Base-by-base conservation (phyloP, 805 yeast species). In the Zygosaccharomyces kombuchaensis region DNA sequence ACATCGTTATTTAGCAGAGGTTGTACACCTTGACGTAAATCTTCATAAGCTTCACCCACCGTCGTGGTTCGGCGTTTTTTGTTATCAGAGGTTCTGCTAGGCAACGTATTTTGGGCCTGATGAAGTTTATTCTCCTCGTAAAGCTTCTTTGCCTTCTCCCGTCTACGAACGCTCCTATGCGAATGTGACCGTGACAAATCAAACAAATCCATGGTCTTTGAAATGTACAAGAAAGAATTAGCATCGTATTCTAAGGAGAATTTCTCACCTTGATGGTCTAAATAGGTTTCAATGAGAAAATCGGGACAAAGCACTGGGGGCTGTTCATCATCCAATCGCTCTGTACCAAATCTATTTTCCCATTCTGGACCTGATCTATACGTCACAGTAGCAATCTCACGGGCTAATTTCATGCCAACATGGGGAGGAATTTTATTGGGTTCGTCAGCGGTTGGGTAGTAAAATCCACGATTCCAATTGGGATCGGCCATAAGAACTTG, bases 341-440 rank as follows among this genome's bases (percentile, higher is more conserved):
- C 87, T 45, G 95, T 78, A 3, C 96, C 96, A 63, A 90, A 90
- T 48, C 97, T 71, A 50, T 81, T 79, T 64, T 90, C 97, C 97
- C 97, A 90, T 66, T 90, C 97, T 1, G 97, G 97, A 2, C 97
- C 97, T 1, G 96, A 87, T 55, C 97, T 74, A 65, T 90, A 90
- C 0, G 96, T 88, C 45, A 90, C 87, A 0, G 97, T 90, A 26
- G 96, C 96, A 40, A 90, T 87, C 64, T 88, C 96, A 52, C 97
- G 75, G 1, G 96, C 91, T 30, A 90, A 74, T 62, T 90, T 90
- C 96, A 90, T 89, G 12, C 97, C 97, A 19, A 84, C 81, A 63
- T 90, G 96, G 1, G 97, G 97, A 6, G 96, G 96, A 1, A 89
- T 70, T 3, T 68, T 61, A 48, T 75, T 63, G 5, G 55, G 53